Conservation (phyloP, 345 rosid species). For the Bruguiera parviflora region DNA sequence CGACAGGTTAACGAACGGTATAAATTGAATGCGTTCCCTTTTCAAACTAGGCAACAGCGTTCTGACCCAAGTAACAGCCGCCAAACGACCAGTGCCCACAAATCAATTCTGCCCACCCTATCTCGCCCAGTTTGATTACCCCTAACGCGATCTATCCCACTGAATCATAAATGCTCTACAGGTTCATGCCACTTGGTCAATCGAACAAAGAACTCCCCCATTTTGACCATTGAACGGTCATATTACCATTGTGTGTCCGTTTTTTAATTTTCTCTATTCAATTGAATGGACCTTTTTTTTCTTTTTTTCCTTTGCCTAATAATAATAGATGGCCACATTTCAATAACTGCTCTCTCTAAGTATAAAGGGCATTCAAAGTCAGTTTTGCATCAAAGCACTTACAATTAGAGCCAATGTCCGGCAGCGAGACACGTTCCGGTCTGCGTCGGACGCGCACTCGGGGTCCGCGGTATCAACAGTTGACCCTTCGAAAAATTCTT, state of each 20-base stretch:
- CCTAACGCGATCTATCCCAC: not conserved
- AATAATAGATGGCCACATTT: too few relatives aligned
- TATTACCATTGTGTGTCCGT: not conserved
- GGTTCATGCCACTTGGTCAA: not conserved
- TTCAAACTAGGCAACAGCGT: not conserved
- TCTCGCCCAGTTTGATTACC: not conserved
- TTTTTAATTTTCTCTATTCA: not conserved
- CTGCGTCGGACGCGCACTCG: slow-evolving; percentile 48
- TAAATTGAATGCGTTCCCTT: not conserved
- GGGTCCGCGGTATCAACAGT: slow-evolving; percentile 22
- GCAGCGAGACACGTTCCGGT: slow-evolving; percentile 52
- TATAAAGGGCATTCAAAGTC: not conserved
- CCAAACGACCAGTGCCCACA: not conserved
- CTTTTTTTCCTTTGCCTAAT: too few relatives aligned
- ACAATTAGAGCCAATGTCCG: slow-evolving; percentile 61
- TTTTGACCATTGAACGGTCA: not conserved
- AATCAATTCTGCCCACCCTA: not conserved
- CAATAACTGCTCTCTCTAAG: too few relatives aligned
- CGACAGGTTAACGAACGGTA: not conserved
- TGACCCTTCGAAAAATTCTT: slow-evolving; percentile 22
- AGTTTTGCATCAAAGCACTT: slow-evolving; percentile 16
- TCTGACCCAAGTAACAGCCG: slow-evolving; percentile 8
- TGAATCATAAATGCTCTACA: not conserved
- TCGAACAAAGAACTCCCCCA: not conserved
- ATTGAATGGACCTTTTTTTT: too few relatives aligned